Evolutionary conservation across 192 early-diverging fungal species (phyloP), one percentile per base, ranked within the genome.

Genomic region (Coemansia furcata): DNA sequence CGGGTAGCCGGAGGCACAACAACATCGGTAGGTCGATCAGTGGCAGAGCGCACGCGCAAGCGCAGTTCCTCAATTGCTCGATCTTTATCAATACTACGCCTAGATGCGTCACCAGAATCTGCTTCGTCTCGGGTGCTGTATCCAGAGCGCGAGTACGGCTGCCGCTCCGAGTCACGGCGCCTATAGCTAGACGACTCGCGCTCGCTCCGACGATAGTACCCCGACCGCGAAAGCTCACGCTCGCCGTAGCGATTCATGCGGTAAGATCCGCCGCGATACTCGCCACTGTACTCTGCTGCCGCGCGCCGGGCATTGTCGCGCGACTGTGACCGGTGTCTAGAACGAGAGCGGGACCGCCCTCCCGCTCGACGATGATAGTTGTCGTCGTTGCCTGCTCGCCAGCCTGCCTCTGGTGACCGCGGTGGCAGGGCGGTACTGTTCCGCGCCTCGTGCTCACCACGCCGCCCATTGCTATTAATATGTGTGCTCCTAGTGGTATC

Each of bases 41-140:
- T 32, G 4, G 58, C 49, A 4, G 67, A 67, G n/a, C 79, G 74
- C 36, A 82, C 79, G 4, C 74, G 73, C 39, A 38, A 58, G 14
- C 79, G 62, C 19, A 82, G 74, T 62, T 82, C 79, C 23, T 82
- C 79, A 47, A 82, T 82, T 0, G 79, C 79, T 1, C 74, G 54
- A 4, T 82, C 79, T 58, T 82, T 82, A 47, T 76, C 79, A 3
- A 76, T 59, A 32, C 65, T 74, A 3, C 79, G 73, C n/a, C 55
- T 55, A 32, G 29, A 65, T 23, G 33, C 17, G 29, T 72, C 75
- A 23, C 70, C 79, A 14, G 57, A 67, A 15, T 59, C 67, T 4
- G 35, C 33, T 21, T 73, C 74, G 0, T 69, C 73, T 2, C 79
- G 47, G 2, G 49, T 42, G 5, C 58, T 33, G 15, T 75, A 74